A percentile compares a stretch with the other conserved stretches of the same genome.
These are phyloP conservation scores for Auxenochlorella pyrenoidosa DNA, from an alignment of 139 green algal genomes.

Conservation along the genomic window DNA sequence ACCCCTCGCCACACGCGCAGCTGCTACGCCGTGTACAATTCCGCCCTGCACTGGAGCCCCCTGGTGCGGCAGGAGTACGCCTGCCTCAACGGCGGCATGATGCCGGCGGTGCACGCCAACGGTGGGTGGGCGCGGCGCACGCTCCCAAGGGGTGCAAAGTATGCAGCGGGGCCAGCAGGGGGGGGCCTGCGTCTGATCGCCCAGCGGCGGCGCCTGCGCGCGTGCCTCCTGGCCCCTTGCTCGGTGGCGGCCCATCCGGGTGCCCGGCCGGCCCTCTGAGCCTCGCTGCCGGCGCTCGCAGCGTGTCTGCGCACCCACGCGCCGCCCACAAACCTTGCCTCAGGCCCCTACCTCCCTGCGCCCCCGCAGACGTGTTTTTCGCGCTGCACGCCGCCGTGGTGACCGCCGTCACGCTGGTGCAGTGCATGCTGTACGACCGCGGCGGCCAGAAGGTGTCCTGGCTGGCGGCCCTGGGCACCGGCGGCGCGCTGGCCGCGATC, in stretches of 20 bases:
- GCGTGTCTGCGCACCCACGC: too few relatives aligned
- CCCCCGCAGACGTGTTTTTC: constrained; percentile 69
- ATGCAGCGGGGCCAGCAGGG: too few relatives aligned
- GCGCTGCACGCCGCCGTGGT: constrained; percentile 51
- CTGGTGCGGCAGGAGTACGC: constrained; percentile 58
- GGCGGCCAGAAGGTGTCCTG: constrained; percentile 43
- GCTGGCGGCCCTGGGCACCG: constrained; percentile 18
- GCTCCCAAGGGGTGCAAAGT: background rate
- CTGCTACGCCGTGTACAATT: constrained; percentile 73
- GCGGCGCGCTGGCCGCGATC: background rate
- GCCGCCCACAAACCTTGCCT: too few relatives aligned
- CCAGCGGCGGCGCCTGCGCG: too few relatives aligned
- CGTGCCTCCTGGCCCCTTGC: too few relatives aligned
- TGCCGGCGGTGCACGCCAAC: constrained; percentile 62
- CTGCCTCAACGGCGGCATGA: constrained; percentile 45
- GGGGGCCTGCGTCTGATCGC: too few relatives aligned
- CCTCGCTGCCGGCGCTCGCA: too few relatives aligned
- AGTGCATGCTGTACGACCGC: constrained; percentile 58
- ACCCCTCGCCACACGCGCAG: constrained; percentile 1
- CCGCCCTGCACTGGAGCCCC: constrained; percentile 56
- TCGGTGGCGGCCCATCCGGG: too few relatives aligned
- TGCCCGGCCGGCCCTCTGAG: too few relatives aligned
- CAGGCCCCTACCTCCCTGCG: background rate
- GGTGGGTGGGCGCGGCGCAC: background rate
- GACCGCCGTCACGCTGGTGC: constrained; percentile 45